A percentile compares a stretch with the other conserved stretches of the same genome.
Evolutionary conservation across 164 flowering plant genomes (phyloP).

Genomic region (Aristolochia californica): DNA sequence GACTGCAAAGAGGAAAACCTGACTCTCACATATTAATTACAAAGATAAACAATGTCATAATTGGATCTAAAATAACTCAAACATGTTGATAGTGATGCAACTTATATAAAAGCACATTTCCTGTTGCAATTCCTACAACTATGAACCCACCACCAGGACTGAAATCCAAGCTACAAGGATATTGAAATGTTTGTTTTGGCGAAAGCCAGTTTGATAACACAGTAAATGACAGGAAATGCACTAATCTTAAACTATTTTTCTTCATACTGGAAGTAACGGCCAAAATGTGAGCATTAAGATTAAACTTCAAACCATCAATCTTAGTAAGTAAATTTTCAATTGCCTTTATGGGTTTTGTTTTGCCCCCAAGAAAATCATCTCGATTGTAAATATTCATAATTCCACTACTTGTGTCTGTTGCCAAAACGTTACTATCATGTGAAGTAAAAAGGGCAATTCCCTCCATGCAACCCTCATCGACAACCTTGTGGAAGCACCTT

Average conservation of each 20-base stretch:
- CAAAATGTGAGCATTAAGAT: conserved; percentile 66
- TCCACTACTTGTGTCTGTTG: conserved; percentile 85
- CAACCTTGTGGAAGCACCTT: conserved; percentile 66
- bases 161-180: conserved; percentile 73
- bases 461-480: conserved; percentile 74
- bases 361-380: conserved; percentile 82
- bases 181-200: conserved; percentile 25
- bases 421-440: conserved; percentile 54
- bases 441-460: conserved; percentile 65
- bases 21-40: neutral
- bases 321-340: conserved; percentile 66
- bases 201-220: conserved; percentile 93
- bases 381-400: conserved; percentile 77
- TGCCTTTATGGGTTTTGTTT: conserved; percentile 67
- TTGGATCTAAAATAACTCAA: too few species aligned
- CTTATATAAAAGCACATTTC: conserved; percentile 70
- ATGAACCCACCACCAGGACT: conserved; percentile 96
- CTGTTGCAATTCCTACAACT: conserved; percentile 84
- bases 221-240: conserved; percentile 73
- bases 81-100: conserved; percentile 81
- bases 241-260: conserved; percentile 64
- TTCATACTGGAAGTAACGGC: conserved; percentile 69
- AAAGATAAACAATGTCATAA: too few species aligned
- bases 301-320: conserved; percentile 67
- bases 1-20: neutral